phyloP scores from a whole-genome alignment of 2,329 filamentous ascomycete genomes.

The Talaromyces albobiverticillius region DNA sequence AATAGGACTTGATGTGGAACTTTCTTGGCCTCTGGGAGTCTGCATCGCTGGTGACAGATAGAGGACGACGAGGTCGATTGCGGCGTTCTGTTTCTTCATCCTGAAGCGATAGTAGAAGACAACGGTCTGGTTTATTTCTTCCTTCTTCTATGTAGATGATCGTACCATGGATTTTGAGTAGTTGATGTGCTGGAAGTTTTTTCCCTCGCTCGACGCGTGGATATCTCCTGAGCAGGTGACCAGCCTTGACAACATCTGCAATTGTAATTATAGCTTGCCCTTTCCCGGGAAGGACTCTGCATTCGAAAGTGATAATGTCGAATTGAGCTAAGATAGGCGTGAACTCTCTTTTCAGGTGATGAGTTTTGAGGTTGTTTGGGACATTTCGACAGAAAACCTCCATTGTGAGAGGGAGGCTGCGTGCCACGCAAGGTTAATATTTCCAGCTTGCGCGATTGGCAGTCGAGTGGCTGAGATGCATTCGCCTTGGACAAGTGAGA shows the following conservation, averaged over 20 bases:
- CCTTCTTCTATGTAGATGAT: constrained; percentile 19
- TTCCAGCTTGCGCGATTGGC: too few species aligned
- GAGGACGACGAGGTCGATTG: constrained; percentile 12
- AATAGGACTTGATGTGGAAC: constrained; percentile 27
- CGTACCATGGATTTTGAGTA: constrained; percentile 18
- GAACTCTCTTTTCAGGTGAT: constrained; percentile 22
- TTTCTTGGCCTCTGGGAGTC: constrained; percentile 12
- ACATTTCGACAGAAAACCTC: constrained; percentile 27
- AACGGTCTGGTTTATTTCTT: constrained; percentile 18
- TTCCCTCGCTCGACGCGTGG: constrained; percentile 13
- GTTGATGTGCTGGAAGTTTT: constrained; percentile 11
- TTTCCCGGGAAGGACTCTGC: constrained; percentile 18
- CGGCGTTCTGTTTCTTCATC: constrained; percentile 19
- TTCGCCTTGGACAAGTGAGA: too few species aligned
- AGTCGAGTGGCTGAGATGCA: too few species aligned
- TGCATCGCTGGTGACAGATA: not conserved
- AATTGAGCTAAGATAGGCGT: constrained; percentile 18
- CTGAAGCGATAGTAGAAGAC: constrained; percentile 16
- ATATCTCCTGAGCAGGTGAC: constrained; percentile 18
- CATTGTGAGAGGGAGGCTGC: constrained; percentile 15
- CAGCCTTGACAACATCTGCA: constrained; percentile 19
- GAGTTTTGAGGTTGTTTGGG: constrained; percentile 20
- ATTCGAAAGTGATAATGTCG: constrained; percentile 21
- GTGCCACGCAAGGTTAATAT: too few species aligned
- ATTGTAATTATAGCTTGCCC: constrained; percentile 24